A percentile compares a stretch with the other conserved stretches of the same genome.
Conservation (phyloP, 1,139 yeast species). For the Meyerozyma smithsonii region DNA sequence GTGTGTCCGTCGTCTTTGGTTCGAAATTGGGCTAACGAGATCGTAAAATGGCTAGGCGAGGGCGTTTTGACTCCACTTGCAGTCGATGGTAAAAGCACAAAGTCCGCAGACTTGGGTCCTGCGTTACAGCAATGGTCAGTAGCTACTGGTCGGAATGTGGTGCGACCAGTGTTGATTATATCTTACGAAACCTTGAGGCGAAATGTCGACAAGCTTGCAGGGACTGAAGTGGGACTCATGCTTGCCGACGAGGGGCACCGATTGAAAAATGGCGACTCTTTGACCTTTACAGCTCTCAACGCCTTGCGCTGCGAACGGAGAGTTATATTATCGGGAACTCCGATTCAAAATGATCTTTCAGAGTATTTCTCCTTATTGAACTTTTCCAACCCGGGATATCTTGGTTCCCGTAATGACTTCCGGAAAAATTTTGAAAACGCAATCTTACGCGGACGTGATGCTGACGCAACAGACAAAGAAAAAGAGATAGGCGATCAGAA, state of each 20-base stretch:
- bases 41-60: conserved; percentile 92
- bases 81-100: conserved; percentile 81
- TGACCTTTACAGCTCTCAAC: conserved; percentile 84
- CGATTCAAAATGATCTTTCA: conserved; percentile 92
- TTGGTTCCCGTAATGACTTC: conserved; percentile 82
- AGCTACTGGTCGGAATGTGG: conserved; percentile 84
- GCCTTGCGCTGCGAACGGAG: conserved; percentile 80
- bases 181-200: conserved; percentile 91
- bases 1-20: conserved; percentile 96
- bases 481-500: conserved; percentile 67
- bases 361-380: conserved; percentile 89
- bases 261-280: conserved; percentile 88
- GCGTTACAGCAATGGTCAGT: conserved; percentile 83
- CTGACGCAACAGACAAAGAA: conserved; percentile 82
- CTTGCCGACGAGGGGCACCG: conserved; percentile 97
- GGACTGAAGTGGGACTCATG: conserved; percentile 81
- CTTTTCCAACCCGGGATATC: conserved; percentile 91
- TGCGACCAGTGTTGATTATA: conserved; percentile 90
- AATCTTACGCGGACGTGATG: conserved; percentile 83
- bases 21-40: conserved; percentile 96
- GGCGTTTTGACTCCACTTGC: conserved; percentile 87
- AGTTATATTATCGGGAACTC: conserved; percentile 94
- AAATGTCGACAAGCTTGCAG: conserved; percentile 71
- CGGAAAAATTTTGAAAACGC: conserved; percentile 78
- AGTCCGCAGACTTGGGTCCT: conserved; percentile 59